Evolutionary conservation across 192 early-diverging fungal genomes (phyloP), one percentile per base, ranked within the genome.

Genomic region (Coemansia sp.): DNA sequence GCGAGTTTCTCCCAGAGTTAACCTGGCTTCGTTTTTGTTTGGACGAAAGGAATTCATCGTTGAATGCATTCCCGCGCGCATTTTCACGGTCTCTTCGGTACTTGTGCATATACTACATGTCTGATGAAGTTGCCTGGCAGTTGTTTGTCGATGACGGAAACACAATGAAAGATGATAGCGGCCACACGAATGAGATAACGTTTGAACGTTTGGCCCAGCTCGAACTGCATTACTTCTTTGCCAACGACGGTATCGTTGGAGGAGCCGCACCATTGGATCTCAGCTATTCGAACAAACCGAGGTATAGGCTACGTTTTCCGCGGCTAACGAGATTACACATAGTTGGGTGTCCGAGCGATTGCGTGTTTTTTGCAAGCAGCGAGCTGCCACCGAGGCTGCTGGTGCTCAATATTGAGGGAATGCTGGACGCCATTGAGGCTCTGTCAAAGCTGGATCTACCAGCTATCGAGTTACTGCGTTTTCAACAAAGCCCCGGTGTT

Each of bases 21-120:
- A 52, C 49, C 6, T 52, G 49, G 49, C 49, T 52, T 23, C 49
- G 49, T 3, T 52, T 52, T 13, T 52, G 49, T 13, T 9, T 52
- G 22, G 49, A 52, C 14, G 49, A 52, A 25, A 52, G 22, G 9
- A 52, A 52, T 13, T 23, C 49, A 52, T 52, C 49, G 0, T 25
- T 52, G 9, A 52, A 9, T 13, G 22, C 49, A 52, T 52, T 52
- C 22, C 49, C 49, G 13, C 49, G 49, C 23, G 20, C 49, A 20
- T 52, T 52, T 25, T 52, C 49, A 11, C 49, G 49, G 23, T 52
- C 49, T 25, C 49, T 52, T 25, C 49, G 14, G 49, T 52, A 52
- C 49, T 14, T 52, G 49, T 52, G 49, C 22, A 52, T 52, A 52
- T 52, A 52, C 49, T 52, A 52, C 49, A 52, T 52, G 49, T 52